phyloP scores from a whole-genome alignment of 2,329 filamentous ascomycete genomes.

The Dactylonectria estremocensis region DNA sequence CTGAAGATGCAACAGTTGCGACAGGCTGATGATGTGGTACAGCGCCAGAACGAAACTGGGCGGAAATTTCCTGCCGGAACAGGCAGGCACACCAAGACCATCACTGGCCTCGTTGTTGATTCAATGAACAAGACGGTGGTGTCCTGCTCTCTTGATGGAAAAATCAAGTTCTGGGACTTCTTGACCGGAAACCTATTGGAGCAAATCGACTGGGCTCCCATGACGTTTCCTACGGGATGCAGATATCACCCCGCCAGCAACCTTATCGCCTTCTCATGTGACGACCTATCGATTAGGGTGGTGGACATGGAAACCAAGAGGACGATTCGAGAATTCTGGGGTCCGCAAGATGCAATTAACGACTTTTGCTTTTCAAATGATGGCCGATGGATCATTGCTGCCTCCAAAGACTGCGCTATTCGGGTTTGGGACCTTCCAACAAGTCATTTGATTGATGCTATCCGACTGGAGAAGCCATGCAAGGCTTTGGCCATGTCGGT shows the following conservation, averaged over 20 bases:
- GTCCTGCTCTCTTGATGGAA: conserved; percentile 91
- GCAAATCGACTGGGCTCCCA: conserved; percentile 85
- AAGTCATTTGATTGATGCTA: conserved; percentile 93
- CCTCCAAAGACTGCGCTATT: conserved; percentile 84
- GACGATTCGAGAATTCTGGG: conserved; percentile 94
- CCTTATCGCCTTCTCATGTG: conserved; percentile 89
- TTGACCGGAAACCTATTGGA: conserved; percentile 83
- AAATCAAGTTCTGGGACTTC: conserved; percentile 98
- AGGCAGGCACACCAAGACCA: conserved; percentile 83
- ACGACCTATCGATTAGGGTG: conserved; percentile 89
- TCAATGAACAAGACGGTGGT: conserved; percentile 89
- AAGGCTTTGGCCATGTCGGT: conserved; percentile 89
- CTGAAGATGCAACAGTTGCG: conserved; percentile 76
- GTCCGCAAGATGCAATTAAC: conserved; percentile 79
- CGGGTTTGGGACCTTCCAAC: conserved; percentile 97
- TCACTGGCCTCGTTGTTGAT: conserved; percentile 91
- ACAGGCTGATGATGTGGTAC: conserved; percentile 70
- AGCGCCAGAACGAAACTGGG: conserved; percentile 64
- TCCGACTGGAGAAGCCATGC: conserved; percentile 84
- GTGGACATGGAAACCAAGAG: conserved; percentile 93
- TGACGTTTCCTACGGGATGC: conserved; percentile 82
- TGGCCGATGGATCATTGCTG: conserved; percentile 92
- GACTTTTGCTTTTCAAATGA: conserved; percentile 93
- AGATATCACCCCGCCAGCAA: conserved; percentile 88
- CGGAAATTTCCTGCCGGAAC: conserved; percentile 65